Evolutionary conservation across 495 filamentous ascomycete species (phyloP), one percentile per base, ranked within the genome.

Genomic region (Penicillium canescens): DNA sequence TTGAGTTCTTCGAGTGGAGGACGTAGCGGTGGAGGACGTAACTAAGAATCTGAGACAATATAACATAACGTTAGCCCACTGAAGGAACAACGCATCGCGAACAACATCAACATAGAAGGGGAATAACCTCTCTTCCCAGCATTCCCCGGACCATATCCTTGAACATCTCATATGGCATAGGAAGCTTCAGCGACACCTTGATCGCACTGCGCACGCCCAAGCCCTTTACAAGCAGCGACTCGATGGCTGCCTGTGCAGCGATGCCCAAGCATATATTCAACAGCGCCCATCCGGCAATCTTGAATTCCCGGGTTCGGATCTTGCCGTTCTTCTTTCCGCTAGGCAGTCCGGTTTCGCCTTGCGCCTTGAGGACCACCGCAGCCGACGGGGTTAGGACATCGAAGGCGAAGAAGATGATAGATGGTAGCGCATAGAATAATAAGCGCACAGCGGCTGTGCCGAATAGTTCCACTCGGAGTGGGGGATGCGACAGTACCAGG

Each of bases 1-100:
- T 46, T 41, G 67, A 11, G 56, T 62, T 1, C 55, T 62, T 31
- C 13, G 69, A 67, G 70, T 96, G 91, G 0, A 96, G 77, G 37
- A 83, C 50, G 58, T 80, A 85, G 44, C 89, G 85, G 72, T 95
- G 90, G 60, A 90, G 75, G 54, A 79, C 75, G 69, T 96, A 96
- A 14, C 71, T 69, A 8, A 84, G 53, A 24, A 76, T 50, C 81
- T 82, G 55, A 23, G n/a, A 35, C 18, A 26, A 34, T 7, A 26
- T 18, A 13, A 26, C 23, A 16, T 12, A 14, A 37, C 26, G 51
- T 55, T 41, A 55, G 52, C 28, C 52, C 18, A 6, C 14, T 20
- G 34, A 20, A 18, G 8, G 7, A 18, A 9, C 7, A 31, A 1
- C 23, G 21, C 2, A 26, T 23, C 14, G 6, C 23, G 9, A 52